Evolutionary conservation across 306 rosid species (phyloP), one percentile per base, ranked within the genome.

Genomic region (Pterocarpus santalinus): DNA sequence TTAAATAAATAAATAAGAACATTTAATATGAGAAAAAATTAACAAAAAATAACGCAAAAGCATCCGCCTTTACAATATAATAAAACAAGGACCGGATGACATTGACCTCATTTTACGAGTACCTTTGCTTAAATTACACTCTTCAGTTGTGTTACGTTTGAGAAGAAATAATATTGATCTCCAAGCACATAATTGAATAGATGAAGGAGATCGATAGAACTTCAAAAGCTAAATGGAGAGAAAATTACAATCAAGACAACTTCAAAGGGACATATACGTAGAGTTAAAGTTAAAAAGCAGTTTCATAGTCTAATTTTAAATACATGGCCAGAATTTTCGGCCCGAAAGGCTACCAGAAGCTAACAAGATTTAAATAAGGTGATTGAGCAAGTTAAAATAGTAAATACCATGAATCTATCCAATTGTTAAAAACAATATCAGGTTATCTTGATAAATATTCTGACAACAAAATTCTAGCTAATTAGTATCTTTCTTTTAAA

Each of bases 101-200:
- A 53, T 17, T 34, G 16, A 65, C 65, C 38, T 53, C 41, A 22
- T 17, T 33, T 65, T 12, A 53, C 15, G 28, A 10, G 2, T 51
- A 5, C 15, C 46, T 22, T 65, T 77, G 46, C 82, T 55, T 66
- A 30, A 66, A 39, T 9, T 43, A 44, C 10, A 69, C 82, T 56
- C 82, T 30, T 75, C 28, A 47, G n/a, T 32, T 46, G 35, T 35
- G n/a, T 38, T 64, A 8, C 5, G 8, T 33, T 61, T 11, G 10
- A 61, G 66, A 61, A 62, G 67, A 34, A 62, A 62, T 33, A 62
- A 62, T 33, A 11, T 32, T 32, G 28, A 22, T 22, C 28, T 22
- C 28, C 28, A 22, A 22, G 28, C 28, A 22, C 28, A 22, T 64
- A 64, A 47, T 28, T 32, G 58, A 32, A 49, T 2, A 32, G 60